Evolutionary conservation across 2,329 filamentous ascomycete species (phyloP), one percentile per base, ranked within the genome.

Genomic region (Diaporthe vaccinii): DNA sequence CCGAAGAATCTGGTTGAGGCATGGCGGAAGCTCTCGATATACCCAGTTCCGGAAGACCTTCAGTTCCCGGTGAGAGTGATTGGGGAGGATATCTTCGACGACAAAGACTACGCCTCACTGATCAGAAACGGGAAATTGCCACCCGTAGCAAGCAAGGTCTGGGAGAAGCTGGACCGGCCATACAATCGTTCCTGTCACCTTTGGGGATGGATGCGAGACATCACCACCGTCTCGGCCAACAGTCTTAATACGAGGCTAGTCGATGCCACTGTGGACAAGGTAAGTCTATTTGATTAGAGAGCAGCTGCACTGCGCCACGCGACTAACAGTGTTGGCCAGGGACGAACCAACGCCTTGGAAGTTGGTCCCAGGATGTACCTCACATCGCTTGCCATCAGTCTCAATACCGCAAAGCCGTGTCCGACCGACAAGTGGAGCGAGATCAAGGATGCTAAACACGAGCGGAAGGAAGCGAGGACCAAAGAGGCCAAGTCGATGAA

Each of bases 211-310:
- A 87, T 87, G 14, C 84, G 85, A 12, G 85, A 88, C 0, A 80
- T 89, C 36, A 93, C 92, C 1, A 95, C 93, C 0, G 84, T 96
- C 70, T 94, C 93, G 4, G 93, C 92, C 76, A 95, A 96, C 80
- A 88, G 90, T 31, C 90, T 89, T 1, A 91, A 93, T 59, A 89
- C 91, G 31, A 93, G 91, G 78, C 89, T 92, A 77, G 90, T 96
- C 59, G 91, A 94, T 46, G 73, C 73, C 12, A 72, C 68, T 5
- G 73, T 75, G 22, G 74, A 75, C 62, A 70, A 74, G 57, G 74
- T 75, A 41, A 31, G 61, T 39, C 25, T 20, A 10, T 14, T 22
- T 9, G 8, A 1, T 25, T 10, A 2, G 20, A n/a, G 15, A 4
- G 28, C 10, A 4, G 25, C 8, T 10, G 28, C n/a, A 46, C 46